These are phyloP conservation scores for Erodium trifolium DNA, from an alignment of 441 rosid species.

Conservation along the genomic window DNA sequence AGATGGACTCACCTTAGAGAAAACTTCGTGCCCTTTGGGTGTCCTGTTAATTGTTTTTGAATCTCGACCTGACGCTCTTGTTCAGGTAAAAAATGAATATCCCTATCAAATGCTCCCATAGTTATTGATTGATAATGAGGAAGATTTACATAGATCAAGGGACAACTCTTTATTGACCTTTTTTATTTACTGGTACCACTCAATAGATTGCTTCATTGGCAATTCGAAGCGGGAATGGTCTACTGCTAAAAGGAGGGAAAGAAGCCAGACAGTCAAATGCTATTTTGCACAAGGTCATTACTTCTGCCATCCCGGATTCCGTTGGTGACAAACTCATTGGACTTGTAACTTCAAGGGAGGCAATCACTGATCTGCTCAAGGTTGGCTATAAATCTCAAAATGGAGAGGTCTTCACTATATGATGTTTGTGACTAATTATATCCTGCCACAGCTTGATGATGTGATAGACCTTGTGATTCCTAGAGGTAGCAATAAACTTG, in stretches of 20 bases:
- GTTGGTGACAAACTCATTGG: conserved; percentile 33
- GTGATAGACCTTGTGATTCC: conserved; percentile 60
- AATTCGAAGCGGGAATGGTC: conserved; percentile 79
- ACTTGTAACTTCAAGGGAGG: conserved; percentile 36
- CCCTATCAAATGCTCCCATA: background rate
- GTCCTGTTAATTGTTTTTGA: conserved; percentile 42
- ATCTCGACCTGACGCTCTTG: conserved; percentile 46
- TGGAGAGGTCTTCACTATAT: conserved; percentile 6
- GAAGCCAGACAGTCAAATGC: conserved; percentile 92
- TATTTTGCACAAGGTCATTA: conserved; percentile 53
- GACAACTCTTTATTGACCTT: background rate
- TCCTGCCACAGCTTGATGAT: conserved; percentile 70
- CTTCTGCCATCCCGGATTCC: conserved; percentile 28
- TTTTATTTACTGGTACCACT: conserved; percentile 12
- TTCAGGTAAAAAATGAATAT: conserved; percentile 29
- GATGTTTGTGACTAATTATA: conserved; percentile 11
- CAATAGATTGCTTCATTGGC: conserved; percentile 34
- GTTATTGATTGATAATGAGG: background rate
- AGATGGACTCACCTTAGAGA: conserved; percentile 43
- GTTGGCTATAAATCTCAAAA: conserved; percentile 13
- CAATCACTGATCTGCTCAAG: conserved; percentile 37
- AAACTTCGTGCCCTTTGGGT: conserved; percentile 42
- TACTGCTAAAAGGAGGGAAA: conserved; percentile 89
- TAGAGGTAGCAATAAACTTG: conserved; percentile 95
- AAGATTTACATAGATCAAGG: background rate